Conservation (phyloP, 2,329 filamentous ascomycete species). For the Fusarium bactridioides region DNA sequence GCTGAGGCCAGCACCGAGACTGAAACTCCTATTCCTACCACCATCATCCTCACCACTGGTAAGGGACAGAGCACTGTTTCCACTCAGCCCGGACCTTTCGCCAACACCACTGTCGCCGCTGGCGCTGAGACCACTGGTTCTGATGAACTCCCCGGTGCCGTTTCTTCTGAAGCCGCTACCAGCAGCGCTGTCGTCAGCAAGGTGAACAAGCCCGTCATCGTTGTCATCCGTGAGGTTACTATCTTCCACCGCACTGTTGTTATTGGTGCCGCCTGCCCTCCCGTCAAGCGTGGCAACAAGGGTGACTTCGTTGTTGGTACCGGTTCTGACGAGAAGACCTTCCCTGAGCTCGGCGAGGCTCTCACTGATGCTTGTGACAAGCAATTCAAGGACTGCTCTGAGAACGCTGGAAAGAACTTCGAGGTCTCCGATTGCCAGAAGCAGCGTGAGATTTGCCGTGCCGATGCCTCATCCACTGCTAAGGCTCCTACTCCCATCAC, state of each 20-base stretch:
- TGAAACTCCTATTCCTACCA: slow-evolving; percentile 15
- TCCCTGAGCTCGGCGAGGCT: slow-evolving; percentile 34
- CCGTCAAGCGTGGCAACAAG: slow-evolving; percentile 27
- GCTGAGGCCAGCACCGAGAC: slow-evolving; percentile 14
- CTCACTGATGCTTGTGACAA: slow-evolving; percentile 36
- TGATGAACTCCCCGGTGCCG: slow-evolving; percentile 3
- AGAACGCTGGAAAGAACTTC: slow-evolving; percentile 39
- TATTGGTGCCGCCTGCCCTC: slow-evolving; percentile 41
- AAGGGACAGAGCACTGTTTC: slow-evolving; percentile 16
- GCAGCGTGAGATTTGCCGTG: slow-evolving; percentile 38
- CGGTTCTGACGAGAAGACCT: slow-evolving; percentile 28
- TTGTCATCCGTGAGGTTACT: slow-evolving; percentile 36
- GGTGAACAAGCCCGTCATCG: slow-evolving; percentile 28
- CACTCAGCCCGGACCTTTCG: slow-evolving; percentile 24
- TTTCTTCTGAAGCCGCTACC: slow-evolving; percentile 20
- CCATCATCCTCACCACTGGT: slow-evolving; percentile 31
- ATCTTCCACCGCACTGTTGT: slow-evolving; percentile 35
- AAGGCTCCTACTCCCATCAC: slow-evolving; percentile 19
- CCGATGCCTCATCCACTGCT: slow-evolving; percentile 36
- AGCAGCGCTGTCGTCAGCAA: slow-evolving; percentile 28
- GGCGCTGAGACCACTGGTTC: slow-evolving; percentile 8
- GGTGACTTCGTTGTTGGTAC: slow-evolving; percentile 37
- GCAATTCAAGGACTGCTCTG: slow-evolving; percentile 38
- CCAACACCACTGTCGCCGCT: slow-evolving; percentile 28
- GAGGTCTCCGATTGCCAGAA: slow-evolving; percentile 35